Evolutionary conservation across 257 asterid species (phyloP).

Genomic region (Coffea eugenioides): DNA sequence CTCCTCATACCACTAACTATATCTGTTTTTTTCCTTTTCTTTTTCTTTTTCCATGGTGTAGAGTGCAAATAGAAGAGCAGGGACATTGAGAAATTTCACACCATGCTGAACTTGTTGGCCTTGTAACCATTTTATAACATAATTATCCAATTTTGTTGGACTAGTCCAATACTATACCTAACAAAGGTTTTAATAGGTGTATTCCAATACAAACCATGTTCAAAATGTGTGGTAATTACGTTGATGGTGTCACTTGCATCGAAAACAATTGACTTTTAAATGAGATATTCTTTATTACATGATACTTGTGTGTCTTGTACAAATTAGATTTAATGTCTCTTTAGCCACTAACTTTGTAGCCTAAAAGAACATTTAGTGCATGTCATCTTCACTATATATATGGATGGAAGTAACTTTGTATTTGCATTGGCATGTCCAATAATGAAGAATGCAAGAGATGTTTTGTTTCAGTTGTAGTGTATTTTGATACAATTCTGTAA

Average conservation of each 20-base stretch:
- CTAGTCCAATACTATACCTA: no score
- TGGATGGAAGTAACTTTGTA: no score
- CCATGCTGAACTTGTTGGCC: background rate
- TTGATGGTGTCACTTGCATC: background rate
- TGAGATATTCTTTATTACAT: background rate
- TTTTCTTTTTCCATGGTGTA: background rate
- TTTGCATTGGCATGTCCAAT: background rate
- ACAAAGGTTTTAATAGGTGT: background rate
- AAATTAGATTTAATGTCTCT: background rate
- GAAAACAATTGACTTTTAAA: background rate
- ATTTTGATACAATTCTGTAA: background rate
- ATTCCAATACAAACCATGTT: background rate
- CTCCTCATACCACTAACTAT: no score
- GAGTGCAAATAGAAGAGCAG: background rate
- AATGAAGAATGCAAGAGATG: background rate
- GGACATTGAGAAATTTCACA: background rate
- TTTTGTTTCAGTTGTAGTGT: background rate
- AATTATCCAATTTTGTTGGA: no score
- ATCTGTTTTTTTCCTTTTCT: no score
- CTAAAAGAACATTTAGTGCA: background rate
- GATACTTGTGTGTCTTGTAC: background rate
- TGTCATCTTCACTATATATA: background rate
- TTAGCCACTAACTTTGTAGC: background rate
- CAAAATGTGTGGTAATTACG: background rate
- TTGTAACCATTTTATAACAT: background rate